phyloP scores from a whole-genome alignment of 1,284 basidiomycete genomes.

The Lentinus polychrous region DNA sequence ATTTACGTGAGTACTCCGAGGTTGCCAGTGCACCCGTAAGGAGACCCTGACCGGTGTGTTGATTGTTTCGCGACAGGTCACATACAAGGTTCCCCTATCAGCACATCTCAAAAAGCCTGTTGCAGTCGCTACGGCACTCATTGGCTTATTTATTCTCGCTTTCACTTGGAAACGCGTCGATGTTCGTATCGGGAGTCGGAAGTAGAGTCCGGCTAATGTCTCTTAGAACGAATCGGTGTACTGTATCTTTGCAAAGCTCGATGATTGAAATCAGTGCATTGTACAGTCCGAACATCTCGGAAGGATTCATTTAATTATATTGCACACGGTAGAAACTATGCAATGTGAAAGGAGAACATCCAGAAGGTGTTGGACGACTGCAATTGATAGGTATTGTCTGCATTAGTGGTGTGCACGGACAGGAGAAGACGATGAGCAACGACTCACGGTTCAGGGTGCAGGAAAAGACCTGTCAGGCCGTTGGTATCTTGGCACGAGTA shows the following conservation, averaged over 20 bases:
- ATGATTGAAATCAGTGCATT: no score
- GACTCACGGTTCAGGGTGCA: slow-evolving; percentile 41
- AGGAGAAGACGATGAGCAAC: background rate
- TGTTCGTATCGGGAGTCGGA: slow-evolving; percentile 55
- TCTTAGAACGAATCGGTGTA: no score
- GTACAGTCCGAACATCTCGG: background rate
- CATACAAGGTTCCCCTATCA: slow-evolving; percentile 72
- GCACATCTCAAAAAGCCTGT: slow-evolving; percentile 83
- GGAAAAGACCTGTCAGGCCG: slow-evolving; percentile 37
- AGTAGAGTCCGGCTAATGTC: slow-evolving; percentile 23
- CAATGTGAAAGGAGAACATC: slow-evolving; percentile 39
- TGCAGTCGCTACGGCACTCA: slow-evolving; percentile 62
- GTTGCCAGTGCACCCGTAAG: background rate
- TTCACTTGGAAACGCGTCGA: slow-evolving; percentile 60
- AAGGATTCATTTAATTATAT: background rate
- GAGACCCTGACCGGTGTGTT: slow-evolving; percentile 4
- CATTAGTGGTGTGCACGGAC: background rate
- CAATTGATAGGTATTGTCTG: slow-evolving; percentile 1
- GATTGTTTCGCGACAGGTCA: slow-evolving; percentile 49
- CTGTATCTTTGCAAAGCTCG: no score
- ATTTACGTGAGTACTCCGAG: slow-evolving; percentile 56
- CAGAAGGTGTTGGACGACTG: slow-evolving; percentile 17
- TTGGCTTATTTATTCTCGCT: slow-evolving; percentile 57
- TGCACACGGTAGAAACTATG: slow-evolving; percentile 32
- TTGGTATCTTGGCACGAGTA: slow-evolving; percentile 37